Conservation (phyloP, 2,329 filamentous ascomycete species). For the Curvularia lunata region DNA sequence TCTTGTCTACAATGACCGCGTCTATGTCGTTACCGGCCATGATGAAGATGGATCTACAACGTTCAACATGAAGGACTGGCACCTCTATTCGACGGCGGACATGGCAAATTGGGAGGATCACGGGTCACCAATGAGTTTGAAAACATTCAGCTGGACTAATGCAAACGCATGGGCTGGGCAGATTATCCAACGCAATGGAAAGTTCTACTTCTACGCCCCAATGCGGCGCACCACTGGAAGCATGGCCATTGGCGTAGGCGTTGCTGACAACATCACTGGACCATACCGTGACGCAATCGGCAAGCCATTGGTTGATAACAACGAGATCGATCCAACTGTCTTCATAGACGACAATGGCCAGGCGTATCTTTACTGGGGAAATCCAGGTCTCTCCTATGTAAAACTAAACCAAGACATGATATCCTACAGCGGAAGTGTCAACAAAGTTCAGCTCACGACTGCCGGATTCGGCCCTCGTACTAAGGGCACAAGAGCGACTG, state of each 20-base stretch:
- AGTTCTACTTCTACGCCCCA: conserved; percentile 29
- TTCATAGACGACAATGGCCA: conserved; percentile 26
- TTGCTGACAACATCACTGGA: conserved; percentile 20
- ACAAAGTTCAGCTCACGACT: conserved; percentile 19
- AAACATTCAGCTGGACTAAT: conserved; percentile 22
- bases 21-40: conserved; percentile 26
- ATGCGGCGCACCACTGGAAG: conserved; percentile 15
- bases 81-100: conserved; percentile 20
- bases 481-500: conserved; percentile 13
- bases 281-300: conserved; percentile 25
- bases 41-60: conserved; percentile 24
- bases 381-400: conserved; percentile 23
- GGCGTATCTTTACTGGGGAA: conserved; percentile 28
- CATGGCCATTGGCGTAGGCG: conserved; percentile 25
- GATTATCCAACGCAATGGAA: conserved; percentile 22
- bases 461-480: conserved; percentile 19
- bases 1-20: conserved; percentile 20
- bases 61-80: conserved; percentile 26
- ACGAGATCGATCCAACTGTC: conserved; percentile 26
- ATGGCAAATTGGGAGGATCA: conserved; percentile 29
- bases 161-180: conserved; percentile 25
- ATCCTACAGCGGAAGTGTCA: conserved; percentile 17
- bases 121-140: conserved; percentile 19
- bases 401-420: conserved; percentile 26
- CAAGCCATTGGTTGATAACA: conserved; percentile 23